These are phyloP conservation scores for Geotrichum cucujoidarum DNA, from an alignment of 1,139 yeast species.

Conservation along the genomic window DNA sequence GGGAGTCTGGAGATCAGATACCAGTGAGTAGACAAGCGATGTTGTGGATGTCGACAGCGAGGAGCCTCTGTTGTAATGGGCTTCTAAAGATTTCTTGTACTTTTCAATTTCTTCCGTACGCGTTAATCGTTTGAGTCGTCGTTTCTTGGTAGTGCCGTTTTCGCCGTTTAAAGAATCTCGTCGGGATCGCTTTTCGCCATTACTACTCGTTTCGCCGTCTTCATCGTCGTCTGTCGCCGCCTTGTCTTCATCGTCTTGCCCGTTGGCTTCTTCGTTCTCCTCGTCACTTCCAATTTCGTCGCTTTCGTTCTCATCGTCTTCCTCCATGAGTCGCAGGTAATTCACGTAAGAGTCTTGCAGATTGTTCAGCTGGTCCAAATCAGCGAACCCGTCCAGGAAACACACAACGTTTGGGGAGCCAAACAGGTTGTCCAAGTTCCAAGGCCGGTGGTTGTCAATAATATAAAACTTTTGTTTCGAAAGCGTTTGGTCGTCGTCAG, in stretches of 20 bases:
- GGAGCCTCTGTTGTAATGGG: slow-evolving; percentile 78
- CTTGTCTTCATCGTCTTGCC: background rate
- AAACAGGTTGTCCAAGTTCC: slow-evolving; percentile 90
- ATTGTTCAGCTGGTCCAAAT: slow-evolving; percentile 24
- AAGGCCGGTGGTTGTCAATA: slow-evolving; percentile 90
- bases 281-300: slow-evolving; percentile 21
- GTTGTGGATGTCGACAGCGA: slow-evolving; percentile 71
- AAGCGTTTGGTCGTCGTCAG: slow-evolving; percentile 40
- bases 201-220: slow-evolving; percentile 8
- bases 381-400: slow-evolving; percentile 78
- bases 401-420: slow-evolving; percentile 79
- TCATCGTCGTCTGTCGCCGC: slow-evolving; percentile 14
- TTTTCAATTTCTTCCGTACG: slow-evolving; percentile 27
- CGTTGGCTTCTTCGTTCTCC: slow-evolving; percentile 13
- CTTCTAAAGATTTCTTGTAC: slow-evolving; percentile 55
- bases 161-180: background rate
- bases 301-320: slow-evolving; percentile 24
- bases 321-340: slow-evolving; percentile 23
- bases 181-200: slow-evolving; percentile 14
- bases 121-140: slow-evolving; percentile 8
- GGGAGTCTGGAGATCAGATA: slow-evolving; percentile 77
- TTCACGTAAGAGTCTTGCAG: slow-evolving; percentile 31
- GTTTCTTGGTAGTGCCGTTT: slow-evolving; percentile 5
- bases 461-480: slow-evolving; percentile 53
- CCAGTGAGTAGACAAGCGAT: slow-evolving; percentile 70